Evolutionary conservation across 2,329 filamentous ascomycete genomes (phyloP).

Genomic region (Helotiales sp.): DNA sequence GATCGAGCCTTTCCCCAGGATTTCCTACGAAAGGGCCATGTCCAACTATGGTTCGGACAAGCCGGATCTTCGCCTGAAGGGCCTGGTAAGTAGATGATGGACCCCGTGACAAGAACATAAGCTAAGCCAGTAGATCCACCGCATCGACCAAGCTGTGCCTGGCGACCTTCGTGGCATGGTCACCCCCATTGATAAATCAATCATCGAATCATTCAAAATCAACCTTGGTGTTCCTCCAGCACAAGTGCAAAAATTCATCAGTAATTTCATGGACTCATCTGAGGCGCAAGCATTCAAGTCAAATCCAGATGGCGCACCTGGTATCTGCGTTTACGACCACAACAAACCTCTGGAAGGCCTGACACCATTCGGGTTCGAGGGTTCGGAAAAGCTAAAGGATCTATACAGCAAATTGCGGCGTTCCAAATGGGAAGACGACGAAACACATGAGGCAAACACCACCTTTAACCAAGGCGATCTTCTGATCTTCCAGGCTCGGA

Average conservation of each 20-base stretch:
- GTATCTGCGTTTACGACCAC: constrained; percentile 73
- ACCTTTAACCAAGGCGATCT: constrained; percentile 68
- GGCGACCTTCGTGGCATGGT: constrained; percentile 73
- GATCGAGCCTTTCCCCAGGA: constrained; percentile 21
- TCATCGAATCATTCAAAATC: constrained; percentile 75
- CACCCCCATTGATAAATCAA: constrained; percentile 63
- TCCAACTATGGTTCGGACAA: constrained; percentile 83
- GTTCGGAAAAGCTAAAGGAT: constrained; percentile 50
- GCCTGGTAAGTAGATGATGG: constrained; percentile 48
- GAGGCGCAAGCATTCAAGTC: constrained; percentile 57
- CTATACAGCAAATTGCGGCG: constrained; percentile 14
- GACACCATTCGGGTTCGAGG: constrained; percentile 74
- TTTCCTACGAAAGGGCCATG: constrained; percentile 80
- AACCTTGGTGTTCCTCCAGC: constrained; percentile 52
- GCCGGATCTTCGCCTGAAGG: constrained; percentile 78
- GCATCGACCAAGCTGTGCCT: constrained; percentile 63
- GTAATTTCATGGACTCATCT: constrained; percentile 69
- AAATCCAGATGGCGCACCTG: constrained; percentile 77
- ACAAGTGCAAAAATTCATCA: constrained; percentile 61
- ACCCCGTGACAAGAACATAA: not conserved
- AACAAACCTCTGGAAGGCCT: constrained; percentile 75
- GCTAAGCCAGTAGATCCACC: constrained; percentile 53
- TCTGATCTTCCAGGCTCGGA: constrained; percentile 77
- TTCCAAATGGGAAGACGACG: constrained; percentile 18
- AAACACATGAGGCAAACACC: constrained; percentile 36